Conservation (phyloP, 2,329 filamentous ascomycete genomes). For the Cladosporium sp. region DNA sequence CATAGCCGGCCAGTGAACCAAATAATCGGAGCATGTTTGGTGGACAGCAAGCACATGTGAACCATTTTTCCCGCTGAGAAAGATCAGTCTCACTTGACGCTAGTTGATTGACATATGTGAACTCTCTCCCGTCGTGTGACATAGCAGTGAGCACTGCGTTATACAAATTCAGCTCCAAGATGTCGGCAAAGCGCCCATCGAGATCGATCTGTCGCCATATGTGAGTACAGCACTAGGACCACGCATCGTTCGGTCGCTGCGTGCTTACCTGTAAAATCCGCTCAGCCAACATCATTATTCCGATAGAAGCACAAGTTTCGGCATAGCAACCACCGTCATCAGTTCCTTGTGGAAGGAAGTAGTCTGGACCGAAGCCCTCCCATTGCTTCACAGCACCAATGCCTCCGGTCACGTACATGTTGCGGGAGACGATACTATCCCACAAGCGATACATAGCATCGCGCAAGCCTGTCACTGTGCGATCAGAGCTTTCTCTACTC, state of each 20-base stretch:
- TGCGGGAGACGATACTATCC: conserved; percentile 58
- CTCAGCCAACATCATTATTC: conserved; percentile 58
- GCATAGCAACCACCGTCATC: conserved; percentile 61
- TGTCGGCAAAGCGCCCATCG: conserved; percentile 51
- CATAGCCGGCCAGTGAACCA: conserved; percentile 54
- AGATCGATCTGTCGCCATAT: conserved; percentile 40
- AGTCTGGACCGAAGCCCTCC: conserved; percentile 58
- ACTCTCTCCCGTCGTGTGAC: conserved; percentile 52
- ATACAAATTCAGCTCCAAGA: conserved; percentile 60
- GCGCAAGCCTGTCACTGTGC: conserved; percentile 31
- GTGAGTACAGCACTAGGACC: neutral
- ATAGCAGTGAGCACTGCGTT: conserved; percentile 58
- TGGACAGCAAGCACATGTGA: conserved; percentile 57
- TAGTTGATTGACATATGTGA: conserved; percentile 61
- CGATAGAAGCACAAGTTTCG: conserved; percentile 59
- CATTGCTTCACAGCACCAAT: conserved; percentile 56
- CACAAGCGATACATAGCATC: conserved; percentile 48
- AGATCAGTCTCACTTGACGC: conserved; percentile 50
- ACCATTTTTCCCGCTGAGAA: conserved; percentile 54
- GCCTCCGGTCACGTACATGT: conserved; percentile 61
- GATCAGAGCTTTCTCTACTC: conserved; percentile 20
- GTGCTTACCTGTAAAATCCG: conserved; percentile 46
- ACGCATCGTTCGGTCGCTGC: neutral
- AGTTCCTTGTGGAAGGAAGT: conserved; percentile 55
- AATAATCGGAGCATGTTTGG: conserved; percentile 56